Percentiles rank a stretch among this genome's conserved stretches.
Evolutionary conservation across 352 stramenopile genomes (phyloP).

Genomic region (Elongisporangium senticosum): DNA sequence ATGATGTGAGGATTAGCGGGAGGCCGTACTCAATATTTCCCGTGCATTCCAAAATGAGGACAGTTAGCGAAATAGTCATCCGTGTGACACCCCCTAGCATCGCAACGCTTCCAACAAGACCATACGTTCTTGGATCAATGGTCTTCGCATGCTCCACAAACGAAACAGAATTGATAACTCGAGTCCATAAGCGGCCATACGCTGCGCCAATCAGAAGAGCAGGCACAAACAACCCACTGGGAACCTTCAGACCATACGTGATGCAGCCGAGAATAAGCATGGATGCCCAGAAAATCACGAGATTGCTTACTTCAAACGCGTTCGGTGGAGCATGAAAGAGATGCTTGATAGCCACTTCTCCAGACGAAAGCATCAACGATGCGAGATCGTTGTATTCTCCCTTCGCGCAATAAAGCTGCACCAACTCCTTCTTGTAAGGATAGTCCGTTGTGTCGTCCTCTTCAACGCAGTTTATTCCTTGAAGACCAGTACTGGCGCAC

Average conservation of each 20-base stretch:
- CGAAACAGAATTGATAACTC: conserved; percentile 83
- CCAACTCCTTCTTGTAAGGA: conserved; percentile 82
- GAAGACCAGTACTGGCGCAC: conserved; percentile 37
- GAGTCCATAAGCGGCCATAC: conserved; percentile 89
- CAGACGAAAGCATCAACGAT: conserved; percentile 92
- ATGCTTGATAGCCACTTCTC: conserved; percentile 92
- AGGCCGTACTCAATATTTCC: conserved; percentile 98
- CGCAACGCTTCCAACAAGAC: conserved; percentile 93
- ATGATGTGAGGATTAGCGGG: conserved; percentile 96
- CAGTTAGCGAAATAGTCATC: conserved; percentile 98
- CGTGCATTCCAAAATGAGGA: conserved; percentile 98
- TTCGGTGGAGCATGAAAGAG: conserved; percentile 90
- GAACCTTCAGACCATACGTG: conserved; percentile 95
- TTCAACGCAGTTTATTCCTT: conserved; percentile 55
- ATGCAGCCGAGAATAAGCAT: conserved; percentile 84
- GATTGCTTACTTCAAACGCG: conserved; percentile 67
- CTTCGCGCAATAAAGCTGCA: conserved; percentile 93
- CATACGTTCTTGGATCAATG: conserved; percentile 90
- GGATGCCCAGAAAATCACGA: conserved; percentile 69
- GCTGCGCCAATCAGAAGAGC: conserved; percentile 92
- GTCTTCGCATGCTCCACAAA: conserved; percentile 42
- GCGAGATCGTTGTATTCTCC: conserved; percentile 98
- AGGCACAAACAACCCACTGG: conserved; percentile 96
- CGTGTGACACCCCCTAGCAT: conserved; percentile 95
- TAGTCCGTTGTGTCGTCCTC: conserved; percentile 68